Evolutionary conservation across 2,329 filamentous ascomycete species (phyloP), one percentile per base, ranked within the genome.

Genomic region (Myriosclerotinia curreyana): DNA sequence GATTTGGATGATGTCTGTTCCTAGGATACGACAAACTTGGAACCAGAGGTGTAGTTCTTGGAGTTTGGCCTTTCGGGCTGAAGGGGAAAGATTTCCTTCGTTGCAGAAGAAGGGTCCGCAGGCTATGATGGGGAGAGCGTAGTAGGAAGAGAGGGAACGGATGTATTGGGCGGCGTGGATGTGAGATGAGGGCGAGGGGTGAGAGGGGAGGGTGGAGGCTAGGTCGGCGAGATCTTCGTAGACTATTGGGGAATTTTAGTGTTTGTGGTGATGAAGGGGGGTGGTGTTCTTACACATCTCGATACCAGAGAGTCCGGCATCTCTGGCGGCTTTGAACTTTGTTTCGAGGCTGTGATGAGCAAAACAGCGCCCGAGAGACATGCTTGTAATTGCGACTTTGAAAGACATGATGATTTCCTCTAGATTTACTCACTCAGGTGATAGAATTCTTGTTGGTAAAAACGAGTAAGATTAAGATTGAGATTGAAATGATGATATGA

Each of bases 1-100:
- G 38, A 95, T 85, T 67, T 89, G 84, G 65, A 95, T 89, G 52
- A 90, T 80, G 71, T 92, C 85, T 1, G 90, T 93, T 9, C 79
- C 78, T 0, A 94, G 86, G 14, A 82, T 81, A 22, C 82, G 79
- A 6, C 84, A 86, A 14, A 95, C 78, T 49, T 82, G 73, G 68
- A 93, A 86, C 90, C 90, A 94, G 28, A 88, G 78, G 14, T 82
- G 77, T 28, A 94, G 80, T 69, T 91, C 83, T 22, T 83, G 78
- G 38, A 92, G 76, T 5, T 86, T 79, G 34, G 79, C 75, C 1
- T 76, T 75, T 71, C 90, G 87, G 65, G 83, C 79, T 20, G 75
- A 70, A 12, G 88, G 80, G 75, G 92, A 85, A 7, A 86, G 66
- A 0, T 92, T 80, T 1, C 90, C 91, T 69, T 93, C 91, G 76